Conservation (phyloP, 2,329 filamentous ascomycete species). For the Colletotrichum zoysiae region DNA sequence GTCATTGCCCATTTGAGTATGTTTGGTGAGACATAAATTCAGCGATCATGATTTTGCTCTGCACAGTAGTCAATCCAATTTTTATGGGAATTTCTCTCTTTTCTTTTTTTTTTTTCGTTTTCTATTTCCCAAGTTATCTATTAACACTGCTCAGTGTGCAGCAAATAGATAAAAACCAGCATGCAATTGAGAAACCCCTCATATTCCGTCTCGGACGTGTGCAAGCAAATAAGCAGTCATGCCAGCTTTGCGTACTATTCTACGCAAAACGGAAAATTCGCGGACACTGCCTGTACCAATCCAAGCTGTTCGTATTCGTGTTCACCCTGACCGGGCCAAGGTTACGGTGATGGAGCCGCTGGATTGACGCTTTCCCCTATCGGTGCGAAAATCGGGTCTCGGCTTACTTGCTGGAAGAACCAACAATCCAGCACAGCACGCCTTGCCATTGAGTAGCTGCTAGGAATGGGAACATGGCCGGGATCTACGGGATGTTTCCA, state of each 20-base stretch:
- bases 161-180: not conserved
- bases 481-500: not conserved
- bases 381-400: slow-evolving; percentile 7
- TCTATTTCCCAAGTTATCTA: too few species aligned
- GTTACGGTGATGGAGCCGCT: not conserved
- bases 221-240: not conserved
- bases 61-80: not conserved
- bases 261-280: not conserved
- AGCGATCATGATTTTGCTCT: not conserved
- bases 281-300: too few species aligned
- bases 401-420: not conserved
- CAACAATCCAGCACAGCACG: not conserved
- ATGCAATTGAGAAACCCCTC: too few species aligned
- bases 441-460: not conserved
- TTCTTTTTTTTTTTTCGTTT: too few species aligned
- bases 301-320: slow-evolving; percentile 7
- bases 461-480: too few species aligned
- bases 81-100: not conserved
- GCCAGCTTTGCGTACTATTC: not conserved
- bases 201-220: not conserved
- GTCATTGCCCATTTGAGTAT: too few species aligned
- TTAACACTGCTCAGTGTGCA: not conserved
- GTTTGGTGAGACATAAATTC: not conserved
- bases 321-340: not conserved
- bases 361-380: not conserved